These are phyloP conservation scores for Rhododendron griersonianum DNA, from an alignment of 148 eudicot genomes.

Conservation along the genomic window DNA sequence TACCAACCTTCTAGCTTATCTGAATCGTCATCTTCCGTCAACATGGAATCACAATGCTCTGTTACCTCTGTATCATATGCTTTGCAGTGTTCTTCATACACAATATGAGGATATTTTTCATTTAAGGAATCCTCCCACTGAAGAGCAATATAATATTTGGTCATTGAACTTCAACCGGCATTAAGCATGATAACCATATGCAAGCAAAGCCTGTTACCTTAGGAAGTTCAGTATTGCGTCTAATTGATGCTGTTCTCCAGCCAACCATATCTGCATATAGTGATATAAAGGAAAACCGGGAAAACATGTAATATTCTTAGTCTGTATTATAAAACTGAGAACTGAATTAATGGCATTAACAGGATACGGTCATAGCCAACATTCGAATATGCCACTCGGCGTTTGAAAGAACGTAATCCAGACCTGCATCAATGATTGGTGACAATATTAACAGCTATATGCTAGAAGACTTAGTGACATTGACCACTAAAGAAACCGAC, in stretches of 20 bases:
- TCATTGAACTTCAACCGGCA: constrained; percentile 18
- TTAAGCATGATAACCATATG: constrained; percentile 9
- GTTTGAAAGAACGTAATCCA: constrained; percentile 71
- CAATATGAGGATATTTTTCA: constrained; percentile 57
- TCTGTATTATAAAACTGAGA: neutral
- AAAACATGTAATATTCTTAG: neutral
- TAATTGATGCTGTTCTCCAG: constrained; percentile 94
- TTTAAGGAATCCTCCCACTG: constrained; percentile 49
- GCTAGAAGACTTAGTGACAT: neutral
- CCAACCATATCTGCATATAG: constrained; percentile 78
- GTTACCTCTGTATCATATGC: constrained; percentile 29
- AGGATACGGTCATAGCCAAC: constrained; percentile 98
- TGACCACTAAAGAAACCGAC: neutral
- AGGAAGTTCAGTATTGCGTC: constrained; percentile 78
- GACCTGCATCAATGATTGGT: constrained; percentile 52
- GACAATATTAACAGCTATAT: neutral
- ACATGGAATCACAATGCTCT: constrained; percentile 15
- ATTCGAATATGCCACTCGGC: constrained; percentile 89
- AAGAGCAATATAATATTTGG: constrained; percentile 3
- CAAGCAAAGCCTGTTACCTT: constrained; percentile 43
- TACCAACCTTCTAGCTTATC: constrained; percentile 39
- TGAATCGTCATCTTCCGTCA: constrained; percentile 17
- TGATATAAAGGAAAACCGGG: constrained; percentile 40
- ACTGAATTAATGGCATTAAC: constrained; percentile 2
- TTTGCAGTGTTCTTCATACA: constrained; percentile 51